Conservation (phyloP, 2,329 filamentous ascomycete species). For the Colletotrichum agaves region DNA sequence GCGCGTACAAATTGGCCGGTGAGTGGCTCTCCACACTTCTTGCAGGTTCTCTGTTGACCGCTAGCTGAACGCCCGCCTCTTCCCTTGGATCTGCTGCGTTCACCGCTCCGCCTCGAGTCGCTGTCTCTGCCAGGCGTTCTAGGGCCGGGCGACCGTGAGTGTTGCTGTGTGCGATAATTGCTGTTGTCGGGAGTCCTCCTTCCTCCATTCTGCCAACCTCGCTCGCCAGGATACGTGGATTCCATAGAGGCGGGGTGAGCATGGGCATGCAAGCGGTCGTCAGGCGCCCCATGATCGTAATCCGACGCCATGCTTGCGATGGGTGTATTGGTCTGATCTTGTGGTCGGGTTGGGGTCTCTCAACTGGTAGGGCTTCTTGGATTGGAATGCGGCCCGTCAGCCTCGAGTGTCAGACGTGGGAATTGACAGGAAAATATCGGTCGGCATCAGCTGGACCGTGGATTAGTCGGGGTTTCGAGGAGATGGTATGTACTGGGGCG, state of each 20-base stretch:
- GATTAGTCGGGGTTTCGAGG: slow-evolving; percentile 26
- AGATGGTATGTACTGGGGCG: slow-evolving; percentile 31
- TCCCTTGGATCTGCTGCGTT: slow-evolving; percentile 67
- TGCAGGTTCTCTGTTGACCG: slow-evolving; percentile 74
- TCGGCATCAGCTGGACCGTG: slow-evolving; percentile 39
- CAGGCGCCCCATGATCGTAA: slow-evolving; percentile 55
- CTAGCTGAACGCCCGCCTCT: slow-evolving; percentile 66
- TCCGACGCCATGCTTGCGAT: slow-evolving; percentile 55
- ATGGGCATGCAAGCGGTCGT: slow-evolving; percentile 49
- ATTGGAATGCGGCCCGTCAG: slow-evolving; percentile 37
- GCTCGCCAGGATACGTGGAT: slow-evolving; percentile 46
- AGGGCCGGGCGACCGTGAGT: slow-evolving; percentile 49
- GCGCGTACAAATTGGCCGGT: slow-evolving; percentile 97
- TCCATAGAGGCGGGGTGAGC: slow-evolving; percentile 42
- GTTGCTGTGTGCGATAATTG: slow-evolving; percentile 45
- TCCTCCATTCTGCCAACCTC: slow-evolving; percentile 51
- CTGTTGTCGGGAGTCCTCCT: slow-evolving; percentile 52
- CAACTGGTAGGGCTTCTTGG: slow-evolving; percentile 19
- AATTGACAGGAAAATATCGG: slow-evolving; percentile 35
- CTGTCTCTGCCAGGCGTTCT: slow-evolving; percentile 45
- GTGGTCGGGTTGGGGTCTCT: slow-evolving; percentile 37
- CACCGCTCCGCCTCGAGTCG: slow-evolving; percentile 63
- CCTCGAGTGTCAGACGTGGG: slow-evolving; percentile 36
- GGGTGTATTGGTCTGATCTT: slow-evolving; percentile 14
- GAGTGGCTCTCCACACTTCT: slow-evolving; percentile 87